Base-by-base conservation (phyloP, 495 filamentous ascomycete species). In the Penicillium samsonianum region DNA sequence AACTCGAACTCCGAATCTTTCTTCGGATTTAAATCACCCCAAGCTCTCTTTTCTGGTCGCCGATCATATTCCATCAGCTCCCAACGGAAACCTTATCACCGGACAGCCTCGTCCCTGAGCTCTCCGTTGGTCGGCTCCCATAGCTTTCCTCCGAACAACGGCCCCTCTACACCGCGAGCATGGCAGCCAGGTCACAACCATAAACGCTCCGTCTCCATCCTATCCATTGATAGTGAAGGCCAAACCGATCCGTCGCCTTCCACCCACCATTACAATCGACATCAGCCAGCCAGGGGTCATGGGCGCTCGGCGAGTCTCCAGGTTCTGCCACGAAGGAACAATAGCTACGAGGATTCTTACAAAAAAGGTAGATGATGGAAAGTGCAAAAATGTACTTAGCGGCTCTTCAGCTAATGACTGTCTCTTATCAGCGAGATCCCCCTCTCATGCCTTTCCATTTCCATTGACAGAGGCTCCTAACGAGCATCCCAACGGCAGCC, bases 181-280 rank as follows among this genome's bases (percentile, higher is more conserved):
- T 69, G 69, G 61, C 70, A 70, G 16, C 60, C 68, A 3, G 61
- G 65, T 16, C 76, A 83, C 50, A 82, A 77, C 60, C 87, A 90
- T 67, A 83, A 86, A 58, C 74, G 93, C 67, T 96, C 93, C 1
- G 82, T 98, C 30, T 97, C 94, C n/a, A 98, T 98, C 59, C 84
- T 97, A 20, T 98, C 94, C 5, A 82, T 98, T 60, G 90, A 90
- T 47, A 84, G 86, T 52, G 83, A 88, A 51, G 70, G 69, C 26
- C 77, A 75, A 8, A 60, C 67, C 58, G 74, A 78, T 22, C 71
- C 77, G 16, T 51, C 64, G 16, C 65, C 65, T 1, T 68, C 67
- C 7, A 67, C 81, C n/a, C 78, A 77, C 19, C 38, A 31, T 52
- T 73, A 67, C 53, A 64, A 46, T 37, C 69, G 72, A 16, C 58